Conservation (phyloP, 352 stramenopile species). For the Blastocystis sp. region DNA sequence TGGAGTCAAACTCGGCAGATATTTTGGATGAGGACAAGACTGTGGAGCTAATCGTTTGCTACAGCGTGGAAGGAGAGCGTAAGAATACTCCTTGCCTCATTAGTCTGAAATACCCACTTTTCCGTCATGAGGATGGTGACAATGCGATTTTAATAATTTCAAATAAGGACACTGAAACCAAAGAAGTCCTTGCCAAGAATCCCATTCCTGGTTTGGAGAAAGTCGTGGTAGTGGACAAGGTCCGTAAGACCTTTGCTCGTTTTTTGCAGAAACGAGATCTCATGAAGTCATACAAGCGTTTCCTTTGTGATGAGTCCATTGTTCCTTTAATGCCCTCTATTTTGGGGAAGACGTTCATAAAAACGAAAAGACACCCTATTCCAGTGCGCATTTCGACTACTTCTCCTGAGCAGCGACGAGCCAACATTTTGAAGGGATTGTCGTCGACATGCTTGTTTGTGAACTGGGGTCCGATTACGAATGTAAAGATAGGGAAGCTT, state of each 20-base stretch:
- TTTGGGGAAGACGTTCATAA: constrained; percentile 3
- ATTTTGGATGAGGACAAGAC: not conserved
- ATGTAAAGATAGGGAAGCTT: not conserved
- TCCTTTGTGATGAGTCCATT: constrained; percentile 1
- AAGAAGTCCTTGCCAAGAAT: not conserved
- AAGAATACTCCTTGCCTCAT: constrained; percentile 13
- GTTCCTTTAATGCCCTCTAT: constrained; percentile 26
- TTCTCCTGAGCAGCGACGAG: not conserved
- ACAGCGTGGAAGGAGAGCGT: not conserved
- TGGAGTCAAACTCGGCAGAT: not conserved
- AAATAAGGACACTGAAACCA: not conserved
- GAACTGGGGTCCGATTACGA: not conserved
- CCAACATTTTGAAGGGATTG: not conserved
- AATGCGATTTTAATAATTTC: constrained; percentile 7
- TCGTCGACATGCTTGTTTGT: not conserved
- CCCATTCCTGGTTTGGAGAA: constrained; percentile 1
- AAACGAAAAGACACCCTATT: not conserved
- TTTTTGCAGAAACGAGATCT: constrained; percentile 23
- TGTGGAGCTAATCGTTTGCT: not conserved
- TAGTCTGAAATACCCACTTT: not conserved
- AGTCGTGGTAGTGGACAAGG: not conserved
- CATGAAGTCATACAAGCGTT: not conserved
- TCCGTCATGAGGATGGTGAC: not conserved
- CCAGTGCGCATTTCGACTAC: not conserved
- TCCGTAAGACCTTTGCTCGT: not conserved